Base-by-base conservation (phyloP, 306 rosid species). In the Vigna radiata region DNA sequence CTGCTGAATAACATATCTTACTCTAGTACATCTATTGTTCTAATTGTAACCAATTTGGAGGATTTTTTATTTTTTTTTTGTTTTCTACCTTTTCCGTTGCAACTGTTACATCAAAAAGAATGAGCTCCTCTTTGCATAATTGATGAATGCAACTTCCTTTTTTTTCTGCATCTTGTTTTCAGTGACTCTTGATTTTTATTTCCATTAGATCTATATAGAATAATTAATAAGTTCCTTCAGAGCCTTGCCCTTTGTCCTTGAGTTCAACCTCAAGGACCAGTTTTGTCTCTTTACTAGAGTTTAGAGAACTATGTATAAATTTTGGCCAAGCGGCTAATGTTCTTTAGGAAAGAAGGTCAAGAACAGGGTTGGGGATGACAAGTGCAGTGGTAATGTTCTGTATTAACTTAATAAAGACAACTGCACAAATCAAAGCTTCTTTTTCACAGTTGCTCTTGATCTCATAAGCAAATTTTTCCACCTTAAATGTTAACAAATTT, bases 401-500 rank as follows among this genome's bases (percentile, higher is more conserved):
- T 15, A 63, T 19, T 72, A 18, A 9, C 47, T 73, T 18, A 13
- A 50, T 39, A 69, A 59, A 68, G 25, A 37, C 49, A 55, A 14
- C 33, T 8, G 33, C 2, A 17, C 50, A 56, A 49, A 50, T 27
- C 43, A 19, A 23, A 6, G 15, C 62, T 63, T 70, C 47, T 54
- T 23, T 27, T 18, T 31, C 43, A 7, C 17, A 12, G 61, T 5
- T 46, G 49, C 43, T 62, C 55, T 58, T 55, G 17, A n/a, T 81
- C 48, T 60, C 81, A 75, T 6, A 66, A n/a, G 12, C 14, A 4
- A 16, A 76, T 79, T 60, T 31, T 23, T 23, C 23, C 58, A 77
- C 66, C 74, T 55, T 58, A 88, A 79, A 76, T 54, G 62, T 76
- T 87, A 81, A 84, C 60, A 67, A 77, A 66, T 81, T 36, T 77